Evolutionary conservation across 441 rosid genomes (phyloP), one percentile per base, ranked within the genome.

Genomic region (Daphne laureola): DNA sequence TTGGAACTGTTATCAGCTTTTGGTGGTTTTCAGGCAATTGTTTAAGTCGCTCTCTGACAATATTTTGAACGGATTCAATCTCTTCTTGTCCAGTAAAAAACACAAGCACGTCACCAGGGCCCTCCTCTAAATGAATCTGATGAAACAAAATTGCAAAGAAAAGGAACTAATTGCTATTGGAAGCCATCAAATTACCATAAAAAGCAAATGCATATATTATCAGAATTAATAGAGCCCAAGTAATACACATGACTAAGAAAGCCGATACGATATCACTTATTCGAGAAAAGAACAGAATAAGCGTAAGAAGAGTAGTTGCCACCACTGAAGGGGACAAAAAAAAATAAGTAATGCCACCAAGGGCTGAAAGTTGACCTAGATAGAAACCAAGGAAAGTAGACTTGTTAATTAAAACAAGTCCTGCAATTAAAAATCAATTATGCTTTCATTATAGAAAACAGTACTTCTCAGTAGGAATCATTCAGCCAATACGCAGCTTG

Each of bases 11-110:
- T 53, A 64, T 45, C 64, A 92, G 61, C 63, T 86, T 86, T 55
- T 67, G 69, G 14, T 47, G 69, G 31, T 63, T 78, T 78, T 89
- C 92, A 66, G 94, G 92, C 64, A 89, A 68, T 51, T 76, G 74
- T 54, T 46, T 68, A 52, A 92, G 78, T 62, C 70, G 71, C 67
- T 89, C 96, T 43, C 67, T 77, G 35, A 89, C 77, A 68, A 80
- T 72, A 52, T 83, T 84, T 59, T 84, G 86, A 61, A 84, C 82
- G 5, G 88, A 73, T 72, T 92, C 98, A 54, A 89, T 92, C 65
- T 89, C 96, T 69, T 92, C 98, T 86, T 92, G 97, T 49, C 97
- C 96, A 17, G 97, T 92, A 61, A 92, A 77, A 62, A 92, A 92
- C 44, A 86, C 96, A 65, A 92, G 94, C 60, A 92, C 64, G 73